phyloP scores from a whole-genome alignment of 2,329 filamentous ascomycete genomes.

The Cladophialophora bantiana region DNA sequence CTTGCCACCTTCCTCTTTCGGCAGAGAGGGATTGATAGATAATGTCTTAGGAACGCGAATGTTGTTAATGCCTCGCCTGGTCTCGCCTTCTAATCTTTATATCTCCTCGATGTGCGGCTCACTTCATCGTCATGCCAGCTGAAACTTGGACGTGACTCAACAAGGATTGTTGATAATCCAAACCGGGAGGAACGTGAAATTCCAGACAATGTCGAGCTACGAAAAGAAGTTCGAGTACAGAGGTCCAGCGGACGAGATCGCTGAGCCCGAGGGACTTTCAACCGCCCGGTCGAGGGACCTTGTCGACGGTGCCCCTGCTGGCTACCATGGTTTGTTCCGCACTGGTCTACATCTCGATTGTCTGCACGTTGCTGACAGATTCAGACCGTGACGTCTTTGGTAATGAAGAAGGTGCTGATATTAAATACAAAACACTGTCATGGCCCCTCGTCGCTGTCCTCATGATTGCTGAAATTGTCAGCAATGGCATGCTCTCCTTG shows the following conservation, averaged over 20 bases:
- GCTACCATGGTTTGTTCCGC: conserved; percentile 26
- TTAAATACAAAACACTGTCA: conserved; percentile 62
- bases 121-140: background rate
- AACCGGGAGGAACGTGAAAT: background rate
- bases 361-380: background rate
- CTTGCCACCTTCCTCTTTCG: conserved; percentile 24
- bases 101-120: background rate
- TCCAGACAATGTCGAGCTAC: conserved; percentile 18
- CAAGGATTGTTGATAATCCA: background rate
- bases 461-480: conserved; percentile 65
- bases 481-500: conserved; percentile 62
- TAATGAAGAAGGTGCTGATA: conserved; percentile 48
- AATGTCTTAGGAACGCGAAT: background rate
- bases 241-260: conserved; percentile 16
- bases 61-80: background rate
- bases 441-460: conserved; percentile 61
- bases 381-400: conserved; percentile 52
- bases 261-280: conserved; percentile 22
- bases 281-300: conserved; percentile 6
- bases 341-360: background rate
- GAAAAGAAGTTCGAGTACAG: conserved; percentile 27
- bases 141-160: background rate
- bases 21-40: conserved; percentile 3
- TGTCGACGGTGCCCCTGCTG: conserved; percentile 15
- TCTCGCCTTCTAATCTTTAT: background rate